Evolutionary conservation across 2,329 filamentous ascomycete species (phyloP).

Genomic region (Diplodia sapinea): DNA sequence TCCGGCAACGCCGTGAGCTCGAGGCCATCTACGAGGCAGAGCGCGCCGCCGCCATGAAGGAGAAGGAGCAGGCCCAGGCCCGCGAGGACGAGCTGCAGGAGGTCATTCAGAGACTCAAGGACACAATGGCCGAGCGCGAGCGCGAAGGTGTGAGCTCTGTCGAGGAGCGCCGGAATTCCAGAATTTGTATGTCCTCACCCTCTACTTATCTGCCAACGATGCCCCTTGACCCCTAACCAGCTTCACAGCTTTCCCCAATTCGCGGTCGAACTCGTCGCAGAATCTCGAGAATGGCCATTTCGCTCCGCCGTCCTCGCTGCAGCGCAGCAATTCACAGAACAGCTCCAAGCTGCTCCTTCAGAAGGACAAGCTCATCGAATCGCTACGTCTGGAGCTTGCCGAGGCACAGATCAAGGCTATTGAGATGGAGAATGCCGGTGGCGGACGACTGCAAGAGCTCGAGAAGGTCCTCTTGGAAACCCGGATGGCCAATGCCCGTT

Average conservation of each 20-base stretch:
- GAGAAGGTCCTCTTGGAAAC: slow-evolving; percentile 89
- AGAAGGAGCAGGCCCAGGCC: slow-evolving; percentile 85
- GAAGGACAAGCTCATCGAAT: slow-evolving; percentile 96
- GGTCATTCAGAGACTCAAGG: slow-evolving; percentile 90
- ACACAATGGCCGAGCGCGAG: slow-evolving; percentile 79
- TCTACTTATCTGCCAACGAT: neutral
- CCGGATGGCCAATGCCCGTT: slow-evolving; percentile 90
- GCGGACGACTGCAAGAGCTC: slow-evolving; percentile 85
- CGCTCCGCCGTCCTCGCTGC: slow-evolving; percentile 81
- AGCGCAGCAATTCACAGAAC: slow-evolving; percentile 86
- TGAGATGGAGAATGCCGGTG: slow-evolving; percentile 91
- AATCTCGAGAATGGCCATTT: slow-evolving; percentile 79
- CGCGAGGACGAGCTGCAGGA: slow-evolving; percentile 89
- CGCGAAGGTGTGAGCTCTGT: slow-evolving; percentile 54
- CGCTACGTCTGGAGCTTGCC: slow-evolving; percentile 85
- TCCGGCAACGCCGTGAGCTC: slow-evolving; percentile 85
- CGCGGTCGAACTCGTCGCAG: slow-evolving; percentile 59
- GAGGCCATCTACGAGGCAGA: slow-evolving; percentile 93
- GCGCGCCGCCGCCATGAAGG: slow-evolving; percentile 82
- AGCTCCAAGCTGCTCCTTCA: slow-evolving; percentile 89
- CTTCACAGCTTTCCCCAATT: slow-evolving; percentile 42
- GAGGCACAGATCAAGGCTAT: slow-evolving; percentile 95
- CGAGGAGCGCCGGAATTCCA: slow-evolving; percentile 29
- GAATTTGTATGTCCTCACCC: slow-evolving; percentile 14
- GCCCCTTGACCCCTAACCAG: slow-evolving; percentile 27